Evolutionary conservation across 805 yeast genomes (phyloP).

Genomic region (Tetrapisispora arboricola): DNA sequence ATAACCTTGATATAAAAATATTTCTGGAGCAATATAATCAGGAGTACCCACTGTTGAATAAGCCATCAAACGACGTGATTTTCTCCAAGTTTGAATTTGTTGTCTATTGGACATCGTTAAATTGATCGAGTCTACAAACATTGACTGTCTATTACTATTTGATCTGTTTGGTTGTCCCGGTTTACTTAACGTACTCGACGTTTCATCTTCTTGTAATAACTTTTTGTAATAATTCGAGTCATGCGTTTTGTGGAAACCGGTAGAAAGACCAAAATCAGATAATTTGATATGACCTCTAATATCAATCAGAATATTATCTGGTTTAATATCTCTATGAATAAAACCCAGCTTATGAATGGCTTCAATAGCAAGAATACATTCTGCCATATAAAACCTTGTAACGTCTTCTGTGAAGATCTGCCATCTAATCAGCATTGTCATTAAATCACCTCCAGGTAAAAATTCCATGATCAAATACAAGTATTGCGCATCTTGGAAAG

Average conservation of each 20-base stretch:
- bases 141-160: constrained; percentile 52
- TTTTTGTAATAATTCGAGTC: constrained; percentile 81
- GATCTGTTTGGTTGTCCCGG: constrained; percentile 26
- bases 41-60: constrained; percentile 96
- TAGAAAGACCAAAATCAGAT: constrained; percentile 78
- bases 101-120: constrained; percentile 91
- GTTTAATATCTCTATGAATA: constrained; percentile 95
- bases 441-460: constrained; percentile 81
- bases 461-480: constrained; percentile 86
- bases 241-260: constrained; percentile 91
- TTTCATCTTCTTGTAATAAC: constrained; percentile 56
- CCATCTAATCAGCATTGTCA: constrained; percentile 95
- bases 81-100: constrained; percentile 94
- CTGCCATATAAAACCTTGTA: constrained; percentile 89
- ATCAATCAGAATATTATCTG: constrained; percentile 87
- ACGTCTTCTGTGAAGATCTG: constrained; percentile 90
- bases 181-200: constrained; percentile 25
- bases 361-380: constrained; percentile 89
- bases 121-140: constrained; percentile 89
- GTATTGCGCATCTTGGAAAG: constrained; percentile 71
- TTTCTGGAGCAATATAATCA: constrained; percentile 92
- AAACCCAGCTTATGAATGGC: constrained; percentile 89
- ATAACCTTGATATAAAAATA: constrained; percentile 84
- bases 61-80: constrained; percentile 85
- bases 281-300: constrained; percentile 72